A percentile compares a stretch with the other conserved stretches of the same genome.
These are phyloP conservation scores for Elaeis guineensis DNA, from an alignment of 176 grass and related monocot species.

Conservation along the genomic window DNA sequence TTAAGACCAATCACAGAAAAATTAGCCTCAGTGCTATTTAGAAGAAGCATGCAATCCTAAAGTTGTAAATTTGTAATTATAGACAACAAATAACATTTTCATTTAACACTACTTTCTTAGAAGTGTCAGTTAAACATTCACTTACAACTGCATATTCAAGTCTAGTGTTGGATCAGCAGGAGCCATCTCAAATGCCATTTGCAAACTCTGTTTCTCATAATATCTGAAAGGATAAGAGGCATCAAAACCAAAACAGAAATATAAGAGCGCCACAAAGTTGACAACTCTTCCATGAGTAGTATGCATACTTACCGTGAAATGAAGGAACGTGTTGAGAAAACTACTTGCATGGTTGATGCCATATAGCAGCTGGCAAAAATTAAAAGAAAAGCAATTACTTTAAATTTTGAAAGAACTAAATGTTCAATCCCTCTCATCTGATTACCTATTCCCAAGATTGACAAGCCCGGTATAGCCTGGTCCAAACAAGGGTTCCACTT, in stretches of 20 bases:
- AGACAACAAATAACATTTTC: too few species aligned
- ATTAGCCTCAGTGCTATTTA: too few species aligned
- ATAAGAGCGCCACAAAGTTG: too few species aligned
- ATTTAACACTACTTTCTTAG: background rate
- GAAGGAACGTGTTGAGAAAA: constrained; percentile 76
- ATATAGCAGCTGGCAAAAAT: constrained; percentile 73
- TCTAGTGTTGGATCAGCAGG: constrained; percentile 86
- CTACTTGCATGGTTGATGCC: constrained; percentile 95
- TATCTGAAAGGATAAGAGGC: constrained; percentile 40
- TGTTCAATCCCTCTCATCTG: background rate
- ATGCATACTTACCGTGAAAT: constrained; percentile 50
- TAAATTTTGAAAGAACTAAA: constrained; percentile 2
- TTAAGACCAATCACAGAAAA: too few species aligned
- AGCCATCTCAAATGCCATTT: constrained; percentile 55
- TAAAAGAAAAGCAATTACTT: constrained; percentile 8
- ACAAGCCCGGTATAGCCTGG: constrained; percentile 89
- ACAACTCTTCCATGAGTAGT: background rate
- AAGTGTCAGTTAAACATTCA: background rate
- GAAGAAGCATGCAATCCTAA: too few species aligned
- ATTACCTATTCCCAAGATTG: constrained; percentile 95
- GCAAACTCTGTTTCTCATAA: constrained; percentile 76
- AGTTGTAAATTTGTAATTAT: too few species aligned
- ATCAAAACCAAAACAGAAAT: constrained; percentile 2
- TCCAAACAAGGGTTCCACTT: constrained; percentile 71
- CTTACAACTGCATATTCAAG: constrained; percentile 97